Evolutionary conservation across 108 stramenopile species (phyloP), one percentile per base, ranked within the genome.

Genomic region (Cylindrotheca fusiformis): DNA sequence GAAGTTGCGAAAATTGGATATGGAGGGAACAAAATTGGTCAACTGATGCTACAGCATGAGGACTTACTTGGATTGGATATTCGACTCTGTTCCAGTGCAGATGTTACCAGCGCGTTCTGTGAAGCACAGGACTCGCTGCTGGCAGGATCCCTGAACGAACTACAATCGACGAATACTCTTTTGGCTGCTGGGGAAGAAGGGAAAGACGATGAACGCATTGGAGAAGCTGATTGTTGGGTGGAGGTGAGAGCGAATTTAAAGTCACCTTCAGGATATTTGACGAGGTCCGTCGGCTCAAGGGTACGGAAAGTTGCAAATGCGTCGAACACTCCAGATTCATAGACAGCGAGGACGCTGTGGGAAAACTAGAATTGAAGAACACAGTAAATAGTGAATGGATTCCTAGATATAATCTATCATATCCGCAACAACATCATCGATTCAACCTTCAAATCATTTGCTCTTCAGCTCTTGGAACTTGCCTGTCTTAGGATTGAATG

Each of bases 111-210:
- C 64, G 72, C 66, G 22, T 93, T 93, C 66, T 68, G 77, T 17
- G 91, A 93, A 68, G 82, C 91, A 49, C 88, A 93, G 56, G 83
- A 90, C 17, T 78, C 91, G 10, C 59, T 93, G 48, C 54, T 93
- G 45, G 88, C 91, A 12, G 84, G 73, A 1, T 87, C 85, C 0
- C 45, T 93, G 12, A 72, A 85, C 12, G 86, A 93, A 24, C 59
- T 93, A 28, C 91, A 93, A 58, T 87, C 81, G 23, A 71, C 69
- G 0, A 77, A 84, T 58, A 81, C 87, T 17, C 45, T 88, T 33
- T 49, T 58, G 2, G 67, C 63, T 19, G 63, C 57, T 45, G 50
- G 51, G 3, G 55, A 72, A 30, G 51, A 53, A 0, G 63, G 24
- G 1, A 55, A 62, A 44, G 63, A 63, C 22, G 78, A 72, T 47